Conservation (phyloP, 805 yeast genomes). For the Nakazawaea wyomingensis region DNA sequence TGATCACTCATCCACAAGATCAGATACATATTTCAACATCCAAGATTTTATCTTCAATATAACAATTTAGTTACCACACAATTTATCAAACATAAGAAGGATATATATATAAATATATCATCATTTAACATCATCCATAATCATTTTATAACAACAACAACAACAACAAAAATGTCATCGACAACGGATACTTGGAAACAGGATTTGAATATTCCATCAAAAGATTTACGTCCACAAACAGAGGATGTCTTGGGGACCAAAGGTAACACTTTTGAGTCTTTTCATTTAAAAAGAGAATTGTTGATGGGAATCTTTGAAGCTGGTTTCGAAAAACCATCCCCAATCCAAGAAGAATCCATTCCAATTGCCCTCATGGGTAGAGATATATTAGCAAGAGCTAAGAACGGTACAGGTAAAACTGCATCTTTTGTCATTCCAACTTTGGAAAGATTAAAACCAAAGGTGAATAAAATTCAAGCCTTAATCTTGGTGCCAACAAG, state of each 20-base stretch:
- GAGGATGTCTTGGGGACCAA: constrained; percentile 91
- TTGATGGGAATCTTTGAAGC: constrained; percentile 99
- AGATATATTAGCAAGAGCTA: constrained; percentile 95
- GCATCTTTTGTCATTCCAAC: constrained; percentile 96
- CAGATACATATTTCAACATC: background rate
- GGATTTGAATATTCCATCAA: constrained; percentile 67
- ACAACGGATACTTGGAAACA: constrained; percentile 61
- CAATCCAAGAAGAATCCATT: constrained; percentile 95
- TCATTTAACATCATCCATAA: background rate
- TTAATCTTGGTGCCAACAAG: constrained; percentile 94
- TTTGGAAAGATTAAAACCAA: constrained; percentile 82
- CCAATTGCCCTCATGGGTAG: constrained; percentile 95
- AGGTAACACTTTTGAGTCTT: constrained; percentile 89
- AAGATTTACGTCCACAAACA: constrained; percentile 93
- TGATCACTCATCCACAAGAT: background rate
- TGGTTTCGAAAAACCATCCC: constrained; percentile 96
- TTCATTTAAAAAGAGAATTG: constrained; percentile 84
- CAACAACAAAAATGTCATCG: constrained; percentile 1
- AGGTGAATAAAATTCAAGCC: constrained; percentile 80
- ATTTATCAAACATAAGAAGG: no score
- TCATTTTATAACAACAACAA: background rate
- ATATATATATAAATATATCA: no score
- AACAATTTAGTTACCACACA: no score
- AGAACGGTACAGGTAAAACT: constrained; percentile 98
- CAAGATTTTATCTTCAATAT: no score